Evolutionary conservation across 1,284 basidiomycete genomes (phyloP).

Genomic region (Ganoderma sinense): DNA sequence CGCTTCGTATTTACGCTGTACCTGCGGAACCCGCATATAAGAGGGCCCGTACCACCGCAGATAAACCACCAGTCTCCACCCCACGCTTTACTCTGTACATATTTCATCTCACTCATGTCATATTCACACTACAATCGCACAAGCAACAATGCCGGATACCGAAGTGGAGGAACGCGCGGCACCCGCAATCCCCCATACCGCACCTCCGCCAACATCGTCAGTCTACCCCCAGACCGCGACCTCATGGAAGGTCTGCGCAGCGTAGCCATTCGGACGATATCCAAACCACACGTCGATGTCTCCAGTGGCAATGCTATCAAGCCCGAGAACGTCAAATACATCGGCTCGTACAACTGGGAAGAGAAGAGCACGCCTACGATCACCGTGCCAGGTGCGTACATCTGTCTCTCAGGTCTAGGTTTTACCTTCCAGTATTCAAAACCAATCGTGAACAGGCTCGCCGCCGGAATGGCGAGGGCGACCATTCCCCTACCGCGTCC

Average conservation of each 20-base stretch:
- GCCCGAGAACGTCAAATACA: slow-evolving; percentile 45
- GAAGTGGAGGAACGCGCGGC: neutral
- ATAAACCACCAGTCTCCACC: neutral
- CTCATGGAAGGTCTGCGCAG: slow-evolving; percentile 20
- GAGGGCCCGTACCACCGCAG: neutral
- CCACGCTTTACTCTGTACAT: neutral
- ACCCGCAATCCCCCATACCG: neutral
- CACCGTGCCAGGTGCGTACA: slow-evolving; percentile 57
- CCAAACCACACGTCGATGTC: slow-evolving; percentile 4
- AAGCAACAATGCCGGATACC: neutral
- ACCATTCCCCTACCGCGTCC: slow-evolving; percentile 52
- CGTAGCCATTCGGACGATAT: slow-evolving; percentile 13
- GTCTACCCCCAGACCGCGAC: slow-evolving; percentile 22
- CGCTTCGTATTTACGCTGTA: neutral
- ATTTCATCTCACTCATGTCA: neutral
- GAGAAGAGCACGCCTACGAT: slow-evolving; percentile 54
- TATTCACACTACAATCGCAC: slow-evolving; percentile 5
- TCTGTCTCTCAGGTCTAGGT: slow-evolving; percentile 6
- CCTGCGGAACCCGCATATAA: neutral
- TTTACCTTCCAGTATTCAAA: neutral
- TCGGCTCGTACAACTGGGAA: slow-evolving; percentile 66
- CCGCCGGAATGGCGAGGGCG: slow-evolving; percentile 58
- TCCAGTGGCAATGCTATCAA: slow-evolving; percentile 6
- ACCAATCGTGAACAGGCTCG: slow-evolving; percentile 46
- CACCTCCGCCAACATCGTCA: neutral